These are phyloP conservation scores for Angomonas ambiguus DNA, from an alignment of 208 protist species.

Conservation along the genomic window DNA sequence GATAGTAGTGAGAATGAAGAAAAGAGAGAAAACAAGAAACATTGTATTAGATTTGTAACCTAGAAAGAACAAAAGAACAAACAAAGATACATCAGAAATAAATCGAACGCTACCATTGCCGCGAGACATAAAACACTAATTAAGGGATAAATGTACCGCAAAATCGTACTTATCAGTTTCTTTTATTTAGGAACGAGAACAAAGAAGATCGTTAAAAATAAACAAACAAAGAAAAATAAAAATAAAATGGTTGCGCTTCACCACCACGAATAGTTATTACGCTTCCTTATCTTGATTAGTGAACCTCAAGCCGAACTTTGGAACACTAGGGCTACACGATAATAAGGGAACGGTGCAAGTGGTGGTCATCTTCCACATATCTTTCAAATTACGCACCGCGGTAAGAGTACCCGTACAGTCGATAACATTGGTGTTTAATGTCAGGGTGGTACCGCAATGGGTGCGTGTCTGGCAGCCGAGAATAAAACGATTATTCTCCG, in stretches of 20 bases:
- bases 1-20: not conserved
- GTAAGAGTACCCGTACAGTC: slow-evolving; percentile 35
- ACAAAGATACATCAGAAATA: not conserved
- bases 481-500: slow-evolving; percentile 45
- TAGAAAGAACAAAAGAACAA: not conserved
- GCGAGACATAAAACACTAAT: too few relatives aligned
- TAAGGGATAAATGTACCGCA: too few relatives aligned
- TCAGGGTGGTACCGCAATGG: slow-evolving; percentile 49
- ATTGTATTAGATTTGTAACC: not conserved
- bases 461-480: slow-evolving; percentile 50
- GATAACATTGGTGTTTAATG: slow-evolving; percentile 48
- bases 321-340: not conserved
- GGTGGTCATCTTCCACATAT: slow-evolving; percentile 58
- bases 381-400: slow-evolving; percentile 42
- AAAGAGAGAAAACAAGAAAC: not conserved
- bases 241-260: not conserved
- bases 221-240: slow-evolving; percentile 1
- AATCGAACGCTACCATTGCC: too few relatives aligned
- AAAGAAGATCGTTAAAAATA: slow-evolving; percentile 7
- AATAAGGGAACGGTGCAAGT: slow-evolving; percentile 27
- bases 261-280: not conserved
- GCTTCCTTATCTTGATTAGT: slow-evolving; percentile 28
- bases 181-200: too few relatives aligned
- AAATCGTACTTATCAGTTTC: too few relatives aligned
- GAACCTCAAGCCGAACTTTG: slow-evolving; percentile 44